Evolutionary conservation across 768 basidiomycete genomes (phyloP), one percentile per base, ranked within the genome.

Genomic region (Lactarius quietus): DNA sequence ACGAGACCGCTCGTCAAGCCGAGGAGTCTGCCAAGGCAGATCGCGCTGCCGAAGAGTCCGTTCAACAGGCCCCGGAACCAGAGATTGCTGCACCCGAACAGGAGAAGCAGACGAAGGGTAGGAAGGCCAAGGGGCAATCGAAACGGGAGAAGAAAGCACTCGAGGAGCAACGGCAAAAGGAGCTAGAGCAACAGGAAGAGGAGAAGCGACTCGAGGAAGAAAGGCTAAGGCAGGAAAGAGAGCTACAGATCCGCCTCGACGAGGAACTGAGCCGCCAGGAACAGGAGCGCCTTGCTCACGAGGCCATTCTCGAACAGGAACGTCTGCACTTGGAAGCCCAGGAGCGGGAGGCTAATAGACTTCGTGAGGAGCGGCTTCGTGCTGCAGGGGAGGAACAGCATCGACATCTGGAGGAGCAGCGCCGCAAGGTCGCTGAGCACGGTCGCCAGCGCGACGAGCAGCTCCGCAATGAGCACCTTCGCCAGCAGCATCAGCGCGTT

Each of bases 371-470:
- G 41, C 62, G 61, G 39, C 20, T 28, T 33, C 61, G 63, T 3
- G 28, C 56, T 64, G 58, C 52, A 41, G 64, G 60, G 63, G 70
- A 61, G 45, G 69, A 62, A 14, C 39, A 23, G 35, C 57, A 43
- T 56, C 75, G 78, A 65, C 38, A 33, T 7, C 76, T 80, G 67
- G 74, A 78, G 63, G 78, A 82, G 38, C 65, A 66, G 39, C 65
- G 65, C 3, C 65, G 61, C 56, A 80, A 59, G 75, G 68, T 75
- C 74, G 48, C 60, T 74, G 74, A 69, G 75, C 80, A 61, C 12
- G 57, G 43, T 51, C 64, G 64, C 4, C 59, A 64, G 15, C 67
- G 68, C 56, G 65, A 69, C 9, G 69, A 70, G 56, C 39, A 48
- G 14, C 54, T 51, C 23, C 67, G 68, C 51, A 56, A 69, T 6